Base-by-base conservation (phyloP, 495 filamentous ascomycete genomes). In the Penicillium lagena region DNA sequence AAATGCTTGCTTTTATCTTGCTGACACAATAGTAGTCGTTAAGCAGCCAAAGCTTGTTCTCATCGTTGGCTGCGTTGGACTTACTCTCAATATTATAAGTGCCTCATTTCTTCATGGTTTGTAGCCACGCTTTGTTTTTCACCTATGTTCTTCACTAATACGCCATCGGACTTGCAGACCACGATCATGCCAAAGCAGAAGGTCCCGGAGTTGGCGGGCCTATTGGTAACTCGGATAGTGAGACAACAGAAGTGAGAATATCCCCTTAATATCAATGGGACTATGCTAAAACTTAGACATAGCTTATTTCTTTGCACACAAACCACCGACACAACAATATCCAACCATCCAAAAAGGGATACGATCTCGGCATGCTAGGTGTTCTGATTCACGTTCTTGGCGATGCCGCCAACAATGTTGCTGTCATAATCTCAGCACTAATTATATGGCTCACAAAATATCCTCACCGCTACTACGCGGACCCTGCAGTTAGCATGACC, bases 81-180 rank as follows among this genome's bases (percentile, higher is more conserved):
- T 96, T 27, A 76, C 74, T 2, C 85, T 87, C 5, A 96, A 96
- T 56, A 73, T 95, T 4, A 70, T 85, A 32, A 89, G 89, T 10
- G 83, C 87, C 35, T 68, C 84, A 37, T 79, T 96, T 15, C 74
- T 96, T 43, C 88, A 90, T 49, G 89, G 90, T 59, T 22, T 4
- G 22, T 22, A 22, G 22, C 22, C 22, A 4, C 22, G 4, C 22
- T 4, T 22, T 22, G n/a, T n/a, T 22, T 22, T 6, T 0, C 22
- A 22, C 4, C 3, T 4, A 0, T 6, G 22, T 22, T 22, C 4
- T 22, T 22, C 22, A 22, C 22, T 22, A 22, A 22, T 22, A 22
- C 22, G 22, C 22, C 22, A 6, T 22, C 22, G 22, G 22, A 6
- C 6, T 22, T 6, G 4, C 22, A 22, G 22, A 22, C 22, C 22